phyloP scores from a whole-genome alignment of 2,329 filamentous ascomycete genomes.

The Monilinia fructigena region DNA sequence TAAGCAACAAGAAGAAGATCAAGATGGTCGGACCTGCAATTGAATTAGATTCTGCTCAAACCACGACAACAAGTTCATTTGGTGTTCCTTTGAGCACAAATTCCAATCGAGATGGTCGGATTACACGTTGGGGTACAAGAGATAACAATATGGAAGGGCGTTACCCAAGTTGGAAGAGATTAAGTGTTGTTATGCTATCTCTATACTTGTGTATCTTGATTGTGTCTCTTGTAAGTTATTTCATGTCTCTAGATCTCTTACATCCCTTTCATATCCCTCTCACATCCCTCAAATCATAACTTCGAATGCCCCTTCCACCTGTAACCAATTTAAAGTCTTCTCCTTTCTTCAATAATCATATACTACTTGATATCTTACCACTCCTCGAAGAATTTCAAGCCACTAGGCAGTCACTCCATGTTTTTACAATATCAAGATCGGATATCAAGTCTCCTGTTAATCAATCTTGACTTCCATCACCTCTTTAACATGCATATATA shows the following conservation, averaged over 20 bases:
- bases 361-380: background rate
- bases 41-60: background rate
- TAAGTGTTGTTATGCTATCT: background rate
- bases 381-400: background rate
- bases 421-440: background rate
- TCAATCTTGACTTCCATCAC: background rate
- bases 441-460: background rate
- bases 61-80: background rate
- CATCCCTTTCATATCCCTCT: too few relatives aligned
- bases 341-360: background rate
- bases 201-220: background rate
- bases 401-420: background rate
- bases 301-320: background rate
- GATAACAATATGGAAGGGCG: too few relatives aligned
- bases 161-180: background rate
- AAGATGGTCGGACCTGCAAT: background rate
- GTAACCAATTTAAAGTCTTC: background rate
- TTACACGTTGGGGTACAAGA: background rate
- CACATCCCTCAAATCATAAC: background rate
- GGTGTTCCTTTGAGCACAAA: background rate
- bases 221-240: conserved; percentile 10
- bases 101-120: conserved; percentile 1
- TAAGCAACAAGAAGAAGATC: background rate
- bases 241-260: too few relatives aligned
- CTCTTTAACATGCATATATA: background rate